Percentiles rank a stretch among this genome's conserved stretches.
phyloP scores from a whole-genome alignment of 1,284 basidiomycete genomes.

The Apiotrichum gamsii region DNA sequence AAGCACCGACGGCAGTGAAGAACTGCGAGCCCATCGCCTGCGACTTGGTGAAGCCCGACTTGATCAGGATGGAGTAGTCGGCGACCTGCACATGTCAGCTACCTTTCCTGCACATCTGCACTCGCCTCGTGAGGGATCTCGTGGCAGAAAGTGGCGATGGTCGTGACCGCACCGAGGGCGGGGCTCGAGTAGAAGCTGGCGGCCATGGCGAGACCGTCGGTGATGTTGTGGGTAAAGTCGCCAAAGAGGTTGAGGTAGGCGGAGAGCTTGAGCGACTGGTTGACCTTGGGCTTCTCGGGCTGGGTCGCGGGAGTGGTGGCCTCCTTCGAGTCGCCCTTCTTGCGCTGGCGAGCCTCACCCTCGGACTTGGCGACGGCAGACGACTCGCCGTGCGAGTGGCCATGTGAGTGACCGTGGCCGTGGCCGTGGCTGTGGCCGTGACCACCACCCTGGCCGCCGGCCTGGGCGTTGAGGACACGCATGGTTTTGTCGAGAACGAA shows the following conservation, averaged over 20 bases:
- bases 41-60: constrained; percentile 77
- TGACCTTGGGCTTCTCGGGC: constrained; percentile 28
- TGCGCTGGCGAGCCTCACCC: constrained; percentile 30
- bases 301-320: constrained; percentile 5
- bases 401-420: constrained; percentile 56
- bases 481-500: constrained; percentile 86
- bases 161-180: constrained; percentile 80
- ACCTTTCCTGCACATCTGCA: not conserved
- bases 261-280: constrained; percentile 61
- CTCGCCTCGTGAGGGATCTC: constrained; percentile 73
- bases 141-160: constrained; percentile 82
- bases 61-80: constrained; percentile 80
- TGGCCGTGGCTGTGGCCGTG: constrained; percentile 51
- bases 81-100: constrained; percentile 55
- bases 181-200: constrained; percentile 85
- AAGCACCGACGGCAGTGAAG: constrained; percentile 78
- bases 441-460: constrained; percentile 47
- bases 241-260: constrained; percentile 86
- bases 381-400: constrained; percentile 47
- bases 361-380: constrained; percentile 19
- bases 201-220: constrained; percentile 76
- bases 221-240: constrained; percentile 67
- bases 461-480: constrained; percentile 56
- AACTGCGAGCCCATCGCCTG: constrained; percentile 89
- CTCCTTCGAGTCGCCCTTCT: constrained; percentile 24